These are phyloP conservation scores for Aspergillus flavus DNA, from an alignment of 2,329 filamentous ascomycete genomes.

Conservation along the genomic window DNA sequence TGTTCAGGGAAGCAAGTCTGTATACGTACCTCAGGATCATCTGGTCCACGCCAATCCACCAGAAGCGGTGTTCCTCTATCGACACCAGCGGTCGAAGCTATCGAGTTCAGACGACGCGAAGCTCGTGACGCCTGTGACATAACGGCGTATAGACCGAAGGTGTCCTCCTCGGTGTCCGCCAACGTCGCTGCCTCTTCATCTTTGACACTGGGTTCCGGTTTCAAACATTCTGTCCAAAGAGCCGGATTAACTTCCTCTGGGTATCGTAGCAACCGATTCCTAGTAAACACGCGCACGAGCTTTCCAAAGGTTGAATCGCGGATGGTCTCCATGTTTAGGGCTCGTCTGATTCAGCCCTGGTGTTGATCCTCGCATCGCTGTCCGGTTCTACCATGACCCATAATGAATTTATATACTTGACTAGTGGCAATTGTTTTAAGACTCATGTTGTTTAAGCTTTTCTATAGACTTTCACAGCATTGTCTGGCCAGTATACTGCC, in stretches of 20 bases:
- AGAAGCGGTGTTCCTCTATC: constrained; percentile 9
- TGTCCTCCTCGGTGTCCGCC: constrained; percentile 13
- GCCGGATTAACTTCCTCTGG: constrained; percentile 21
- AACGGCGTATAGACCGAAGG: constrained; percentile 21
- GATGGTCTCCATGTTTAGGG: constrained; percentile 14
- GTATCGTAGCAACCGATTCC: constrained; percentile 16
- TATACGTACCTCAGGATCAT: constrained; percentile 18
- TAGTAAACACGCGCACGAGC: constrained; percentile 20
- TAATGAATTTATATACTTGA: neutral
- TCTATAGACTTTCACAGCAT: neutral
- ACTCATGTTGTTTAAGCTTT: neutral
- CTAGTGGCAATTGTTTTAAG: neutral
- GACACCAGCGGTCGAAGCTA: constrained; percentile 8
- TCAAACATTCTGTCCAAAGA: constrained; percentile 19
- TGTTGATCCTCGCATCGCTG: neutral
- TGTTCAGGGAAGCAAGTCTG: too few relatives aligned
- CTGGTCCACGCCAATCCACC: constrained; percentile 20
- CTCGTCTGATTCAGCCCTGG: neutral
- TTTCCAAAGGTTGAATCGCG: constrained; percentile 28
- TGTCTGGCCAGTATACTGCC: neutral
- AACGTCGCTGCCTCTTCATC: constrained; percentile 10
- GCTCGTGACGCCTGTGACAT: constrained; percentile 20
- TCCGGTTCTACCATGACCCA: neutral
- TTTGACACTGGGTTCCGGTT: constrained; percentile 11
- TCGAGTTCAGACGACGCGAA: constrained; percentile 3